Base-by-base conservation (phyloP, 371 early-diverging fungal genomes). In the Mycotypha africana region DNA sequence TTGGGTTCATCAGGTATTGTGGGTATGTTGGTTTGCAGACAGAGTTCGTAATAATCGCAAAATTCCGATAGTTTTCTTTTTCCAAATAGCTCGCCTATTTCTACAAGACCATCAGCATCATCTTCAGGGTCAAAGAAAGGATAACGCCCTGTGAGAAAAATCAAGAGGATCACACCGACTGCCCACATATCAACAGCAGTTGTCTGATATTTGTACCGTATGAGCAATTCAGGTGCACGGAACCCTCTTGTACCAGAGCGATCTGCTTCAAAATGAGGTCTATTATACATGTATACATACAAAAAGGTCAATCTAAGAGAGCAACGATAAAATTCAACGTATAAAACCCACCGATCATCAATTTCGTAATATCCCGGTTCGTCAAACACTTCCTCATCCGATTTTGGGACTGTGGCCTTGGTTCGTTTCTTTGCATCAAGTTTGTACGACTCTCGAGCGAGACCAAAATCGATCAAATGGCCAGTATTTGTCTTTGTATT, bases 201-300 rank as follows among this genome's bases (percentile, higher is more conserved):
- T 28, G 32, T 50, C 42, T 56, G 37, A n/a, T 33, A 26, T 15
- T 22, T 9, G 26, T 36, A 45, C 23, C 36, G 28, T 3, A 42
- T 17, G 15, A 65, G 40, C 68, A 88, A 87, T 60, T 99, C 99
- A 0, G 99, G 99, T 5, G 99, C 95, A 19, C 98, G 77, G 54
- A 97, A 99, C 17, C 99, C 99, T 39, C 97, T 72, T 1, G 99
- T 99, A 12, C 99, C 99, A 11, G 97, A 98, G n/a, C 99, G 82
- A 47, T 86, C 86, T 1, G 97, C 99, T 31, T 78, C 68, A 6
- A 95, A 62, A 8, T 66, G 47, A 7, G 89, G 90, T 41, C 93
- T 74, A 53, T 1, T 11, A n/a, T n/a, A 34, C 38, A 19, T n/a
- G n/a, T n/a, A n/a, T n/a, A n/a, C n/a, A n/a, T n/a, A n/a, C n/a